Evolutionary conservation across 1,284 basidiomycete species (phyloP).

Genomic region (Puccinia novopanici): DNA sequence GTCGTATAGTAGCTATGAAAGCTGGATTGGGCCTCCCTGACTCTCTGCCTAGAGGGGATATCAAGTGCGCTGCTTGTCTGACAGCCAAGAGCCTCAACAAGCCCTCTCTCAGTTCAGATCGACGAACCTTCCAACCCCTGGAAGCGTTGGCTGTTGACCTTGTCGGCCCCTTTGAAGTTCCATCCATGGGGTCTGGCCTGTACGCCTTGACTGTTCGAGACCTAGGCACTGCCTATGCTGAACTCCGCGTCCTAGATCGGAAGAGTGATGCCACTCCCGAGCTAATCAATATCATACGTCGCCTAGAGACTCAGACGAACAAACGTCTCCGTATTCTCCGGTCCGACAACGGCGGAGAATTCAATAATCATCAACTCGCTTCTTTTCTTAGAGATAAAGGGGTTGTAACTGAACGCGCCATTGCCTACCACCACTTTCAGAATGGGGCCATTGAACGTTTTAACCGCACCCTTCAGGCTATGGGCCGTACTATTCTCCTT

Average conservation of each 20-base stretch:
- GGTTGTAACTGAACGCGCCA: background rate
- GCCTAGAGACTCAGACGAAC: background rate
- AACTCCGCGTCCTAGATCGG: background rate
- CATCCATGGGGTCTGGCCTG: background rate
- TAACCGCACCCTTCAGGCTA: background rate
- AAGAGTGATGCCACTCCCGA: background rate
- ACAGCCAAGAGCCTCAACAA: background rate
- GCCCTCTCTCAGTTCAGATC: background rate
- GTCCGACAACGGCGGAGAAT: conserved; percentile 11
- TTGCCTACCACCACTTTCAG: conserved; percentile 12
- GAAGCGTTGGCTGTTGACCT: background rate
- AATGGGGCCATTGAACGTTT: background rate
- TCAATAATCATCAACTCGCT: background rate
- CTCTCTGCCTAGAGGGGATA: background rate
- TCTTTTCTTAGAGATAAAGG: background rate
- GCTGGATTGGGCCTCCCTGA: background rate
- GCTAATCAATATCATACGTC: background rate
- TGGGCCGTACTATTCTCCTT: background rate
- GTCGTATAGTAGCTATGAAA: background rate
- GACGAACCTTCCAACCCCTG: background rate
- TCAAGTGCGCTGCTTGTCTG: background rate
- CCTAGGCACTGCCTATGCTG: background rate
- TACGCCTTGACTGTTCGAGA: background rate
- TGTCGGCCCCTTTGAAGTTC: background rate
- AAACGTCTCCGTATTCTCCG: background rate